Base-by-base conservation (phyloP, 495 filamentous ascomycete species). In the Usnea hakonensis region DNA sequence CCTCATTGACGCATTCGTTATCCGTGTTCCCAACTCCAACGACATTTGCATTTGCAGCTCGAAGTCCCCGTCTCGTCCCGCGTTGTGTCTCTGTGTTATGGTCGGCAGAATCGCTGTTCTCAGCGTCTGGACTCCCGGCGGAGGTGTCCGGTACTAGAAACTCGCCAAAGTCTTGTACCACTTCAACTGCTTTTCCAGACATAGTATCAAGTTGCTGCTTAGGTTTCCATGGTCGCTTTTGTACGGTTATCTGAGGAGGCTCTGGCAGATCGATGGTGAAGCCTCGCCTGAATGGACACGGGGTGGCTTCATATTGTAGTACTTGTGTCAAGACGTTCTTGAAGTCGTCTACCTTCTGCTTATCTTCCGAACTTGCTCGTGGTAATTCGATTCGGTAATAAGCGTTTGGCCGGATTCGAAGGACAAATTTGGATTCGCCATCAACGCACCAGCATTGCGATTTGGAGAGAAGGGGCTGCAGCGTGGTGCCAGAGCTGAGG, bases 391-490 rank as follows among this genome's bases (percentile, higher is more conserved):
- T 94, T 48, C 91, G 85, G 78, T 93, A 96, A 69, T 91, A 95
- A 53, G 86, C 86, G 19, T 90, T 83, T 33, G 85, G 80, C 37
- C 89, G 81, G 57, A 94, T 88, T 59, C 90, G 87, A 63, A 96
- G 68, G 8, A 94, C 87, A 67, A 94, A 95, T 63, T 86, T 91
- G 40, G 86, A 87, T 43, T 86, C 84, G 50, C 88, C 87, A 70
- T 95, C 89, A 26, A 96, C 89, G 73, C 89, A 94, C 91, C 91
- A 96, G 64, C 85, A 94, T 70, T 94, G 89, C 23, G 88, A 93
- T 72, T 89, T 94, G 13, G 89, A 88, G 41, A 96, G 71, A 50
- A 96, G 93, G 52, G 91, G 86, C 65, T 89, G 88, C 13, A 95
- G 81, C 33, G 90, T 84, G 65, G 80, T 78, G 60, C 89, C 89